Conservation (phyloP, 129 eudicot genomes). For the Solidago caesia region DNA sequence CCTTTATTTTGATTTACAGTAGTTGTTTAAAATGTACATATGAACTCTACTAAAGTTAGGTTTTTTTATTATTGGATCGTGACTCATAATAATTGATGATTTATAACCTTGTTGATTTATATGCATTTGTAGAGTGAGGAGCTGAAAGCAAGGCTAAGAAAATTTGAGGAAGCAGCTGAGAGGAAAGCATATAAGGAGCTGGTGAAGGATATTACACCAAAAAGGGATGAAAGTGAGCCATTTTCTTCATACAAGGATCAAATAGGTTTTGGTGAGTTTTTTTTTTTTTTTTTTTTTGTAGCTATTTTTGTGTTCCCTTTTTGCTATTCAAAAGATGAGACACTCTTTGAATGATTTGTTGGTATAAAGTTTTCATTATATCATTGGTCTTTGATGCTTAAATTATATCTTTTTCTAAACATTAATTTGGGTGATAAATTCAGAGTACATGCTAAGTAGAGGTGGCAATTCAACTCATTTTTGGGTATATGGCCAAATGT, state of each 20-base stretch:
- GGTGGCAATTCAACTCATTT: not conserved
- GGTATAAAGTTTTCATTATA: not conserved
- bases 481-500: not conserved
- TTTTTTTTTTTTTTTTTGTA: not conserved
- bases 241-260: constrained; percentile 95
- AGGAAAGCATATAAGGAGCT: constrained; percentile 79
- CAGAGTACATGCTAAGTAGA: constrained; percentile 4
- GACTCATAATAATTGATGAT: not conserved
- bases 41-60: not conserved
- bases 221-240: constrained; percentile 63
- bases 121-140: constrained; percentile 61
- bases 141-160: constrained; percentile 70
- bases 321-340: not conserved
- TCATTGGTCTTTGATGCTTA: not conserved
- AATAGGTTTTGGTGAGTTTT: constrained; percentile 71
- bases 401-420: not conserved
- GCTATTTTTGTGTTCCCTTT: not conserved
- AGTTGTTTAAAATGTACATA: constrained; percentile 1
- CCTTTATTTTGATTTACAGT: not conserved
- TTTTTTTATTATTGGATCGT: not conserved
- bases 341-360: constrained; percentile 4
- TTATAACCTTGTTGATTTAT: not conserved
- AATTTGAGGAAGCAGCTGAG: constrained; percentile 69
- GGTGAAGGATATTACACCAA: constrained; percentile 86
- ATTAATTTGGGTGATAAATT: not conserved